Base-by-base conservation (phyloP, 2,329 filamentous ascomycete genomes). In the Aquanectria penicillioides region DNA sequence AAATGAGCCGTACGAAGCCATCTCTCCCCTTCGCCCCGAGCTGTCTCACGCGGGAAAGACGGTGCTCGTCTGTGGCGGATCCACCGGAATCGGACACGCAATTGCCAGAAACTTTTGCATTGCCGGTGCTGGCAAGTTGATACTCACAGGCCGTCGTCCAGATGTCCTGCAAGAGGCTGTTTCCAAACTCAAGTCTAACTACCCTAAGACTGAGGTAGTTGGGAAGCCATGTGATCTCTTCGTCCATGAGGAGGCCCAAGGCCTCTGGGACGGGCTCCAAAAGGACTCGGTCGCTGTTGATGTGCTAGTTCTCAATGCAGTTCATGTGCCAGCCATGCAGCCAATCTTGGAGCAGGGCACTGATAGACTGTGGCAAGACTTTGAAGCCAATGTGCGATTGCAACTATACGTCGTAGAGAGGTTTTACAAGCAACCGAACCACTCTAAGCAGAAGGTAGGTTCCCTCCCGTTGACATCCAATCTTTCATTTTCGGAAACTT, bases 21-120 rank as follows among this genome's bases (percentile, higher is more conserved):
- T 82, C 60, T 73, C 68, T 0, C 72, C 79, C 2, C 38, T 61
- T 0, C 72, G 74, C 0, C 73, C 76, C 0, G 74, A 77, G 57
- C 66, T 81, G 6, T 76, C 71, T 5, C 78, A 82, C 41, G 65
- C 70, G 1, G 79, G 79, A n/a, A 69, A 71, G 15, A 87, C 82
- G 0, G 84, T 90, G 6, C 78, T 92, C 8, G 86, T 93, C 69
- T 89, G 86, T 1, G 89, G 89, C 34, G 87, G 83, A n/a, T 84
- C 85, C 1, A 82, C 81, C 0, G 88, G 89, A 23, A 86, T 92
- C 41, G 89, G 89, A 1, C 84, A 86, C 54, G 84, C 86, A 1
- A 83, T 89, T 12, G 88, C 88, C 3, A 80, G 81, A 43, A 78
- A 87, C 41, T 92, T 82, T 62, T 72, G 75, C 9, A 55, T 66